A percentile compares a stretch with the other conserved stretches of the same genome.
phyloP scores from a whole-genome alignment of 2,329 filamentous ascomycete genomes.

The Aspergillus sojae region DNA sequence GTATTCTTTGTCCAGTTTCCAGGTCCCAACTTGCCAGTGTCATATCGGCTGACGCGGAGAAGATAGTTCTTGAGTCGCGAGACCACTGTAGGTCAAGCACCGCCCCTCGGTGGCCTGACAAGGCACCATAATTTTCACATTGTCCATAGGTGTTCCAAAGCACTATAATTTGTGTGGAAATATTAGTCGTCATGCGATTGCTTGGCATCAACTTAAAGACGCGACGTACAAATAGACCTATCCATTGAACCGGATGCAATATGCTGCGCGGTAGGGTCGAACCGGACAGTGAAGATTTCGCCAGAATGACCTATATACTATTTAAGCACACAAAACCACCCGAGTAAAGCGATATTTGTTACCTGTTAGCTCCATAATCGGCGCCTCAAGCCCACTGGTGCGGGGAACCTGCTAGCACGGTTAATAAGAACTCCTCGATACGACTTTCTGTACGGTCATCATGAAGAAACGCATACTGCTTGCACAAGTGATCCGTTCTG shows the following conservation, averaged over 20 bases:
- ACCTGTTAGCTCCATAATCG: constrained; percentile 90
- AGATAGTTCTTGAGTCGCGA: constrained; percentile 85
- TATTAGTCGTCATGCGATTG: neutral
- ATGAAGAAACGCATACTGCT: constrained; percentile 55
- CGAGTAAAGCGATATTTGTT: constrained; percentile 24
- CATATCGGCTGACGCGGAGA: constrained; percentile 91
- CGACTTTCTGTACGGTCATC: neutral
- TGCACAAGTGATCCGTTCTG: constrained; percentile 67
- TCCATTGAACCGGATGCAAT: constrained; percentile 98
- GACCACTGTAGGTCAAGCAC: constrained; percentile 95
- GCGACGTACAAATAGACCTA: constrained; percentile 73
- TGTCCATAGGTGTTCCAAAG: constrained; percentile 91
- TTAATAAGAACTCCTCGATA: neutral
- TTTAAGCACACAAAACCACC: constrained; percentile 5
- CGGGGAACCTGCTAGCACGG: constrained; percentile 66
- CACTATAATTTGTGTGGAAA: constrained; percentile 57
- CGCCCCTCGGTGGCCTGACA: constrained; percentile 88
- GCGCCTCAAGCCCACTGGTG: constrained; percentile 81
- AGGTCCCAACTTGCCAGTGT: constrained; percentile 94
- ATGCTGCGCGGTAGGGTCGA: constrained; percentile 82
- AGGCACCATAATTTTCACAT: constrained; percentile 89
- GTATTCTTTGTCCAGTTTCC: constrained; percentile 87
- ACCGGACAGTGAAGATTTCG: constrained; percentile 88
- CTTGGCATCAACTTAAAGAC: neutral
- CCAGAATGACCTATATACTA: constrained; percentile 61